Evolutionary conservation across 495 filamentous ascomycete genomes (phyloP), one percentile per base, ranked within the genome.

Genomic region (Sphaerosporella brunnea): DNA sequence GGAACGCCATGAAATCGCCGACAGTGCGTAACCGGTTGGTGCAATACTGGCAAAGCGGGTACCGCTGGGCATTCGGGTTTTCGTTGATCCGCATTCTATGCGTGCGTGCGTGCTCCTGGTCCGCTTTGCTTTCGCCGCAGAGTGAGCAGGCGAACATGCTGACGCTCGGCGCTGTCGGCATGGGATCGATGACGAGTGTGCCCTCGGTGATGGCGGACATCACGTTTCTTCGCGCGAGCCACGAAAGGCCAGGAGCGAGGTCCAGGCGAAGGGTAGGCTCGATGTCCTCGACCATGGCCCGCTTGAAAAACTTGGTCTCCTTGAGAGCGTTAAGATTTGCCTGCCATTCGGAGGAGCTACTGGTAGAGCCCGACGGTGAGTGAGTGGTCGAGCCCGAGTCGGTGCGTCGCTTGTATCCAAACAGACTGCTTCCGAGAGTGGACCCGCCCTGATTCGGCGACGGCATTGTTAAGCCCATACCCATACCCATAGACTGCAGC

Each of bases 231-330:
- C 87, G 78, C 20, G 82, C 84, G 20, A 96, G 73, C 84, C 87
- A 97, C 18, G 84, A 92, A 30, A 97, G 75, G 0, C 87, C 86
- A 0, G 90, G 88, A 0, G 90, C 84, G 3, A 72, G 70, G 63
- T 97, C 90, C 3, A 96, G 72, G 34, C 90, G 74, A 16, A 97
- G 65, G 0, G 90, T 93, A 2, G 90, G 90, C 64, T 97, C 90
- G 45, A 97, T 81, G 63, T 96, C 90, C 62, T 97, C 90, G 44
- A 73, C 68, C 10, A 94, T 63, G 4, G 72, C 74, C 18, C 90
- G 76, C 63, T 97, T 97, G 64, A 86, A 97, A 62, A 94, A 96
- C 51, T 79, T 81, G 2, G 80, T 84, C 46, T 95, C 90, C 56
- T 93, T 93, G 36, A 97, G 65, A 37, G 45, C 30, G 9, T 11